A percentile compares a stretch with the other conserved stretches of the same genome.
These are phyloP conservation scores for Botrytis paeoniae DNA, from an alignment of 2,329 filamentous ascomycete species.

Conservation along the genomic window DNA sequence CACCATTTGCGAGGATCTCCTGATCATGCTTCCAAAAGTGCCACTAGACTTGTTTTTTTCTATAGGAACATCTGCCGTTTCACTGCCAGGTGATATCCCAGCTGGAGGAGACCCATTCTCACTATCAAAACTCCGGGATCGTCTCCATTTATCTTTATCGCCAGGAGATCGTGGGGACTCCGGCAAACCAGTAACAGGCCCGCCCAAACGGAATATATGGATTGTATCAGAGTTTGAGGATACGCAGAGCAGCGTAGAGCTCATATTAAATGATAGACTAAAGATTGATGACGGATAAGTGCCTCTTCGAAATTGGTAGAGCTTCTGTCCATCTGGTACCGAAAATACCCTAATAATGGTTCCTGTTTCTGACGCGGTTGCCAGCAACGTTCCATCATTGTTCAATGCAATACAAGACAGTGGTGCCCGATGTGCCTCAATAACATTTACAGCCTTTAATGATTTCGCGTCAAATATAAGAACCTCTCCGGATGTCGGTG, in stretches of 20 bases:
- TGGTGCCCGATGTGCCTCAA: conserved; percentile 90
- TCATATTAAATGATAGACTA: conserved; percentile 98
- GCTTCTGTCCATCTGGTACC: conserved; percentile 83
- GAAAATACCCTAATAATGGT: conserved; percentile 97
- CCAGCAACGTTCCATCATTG: conserved; percentile 84
- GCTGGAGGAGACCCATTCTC: conserved; percentile 49
- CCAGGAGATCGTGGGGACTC: conserved; percentile 38
- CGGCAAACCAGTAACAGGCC: conserved; percentile 41
- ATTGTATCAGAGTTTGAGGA: conserved; percentile 96
- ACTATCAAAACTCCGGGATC: conserved; percentile 52
- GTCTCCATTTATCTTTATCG: conserved; percentile 31
- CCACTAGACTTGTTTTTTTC: conserved; percentile 58
- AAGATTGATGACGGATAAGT: conserved; percentile 95
- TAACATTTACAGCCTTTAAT: conserved; percentile 88
- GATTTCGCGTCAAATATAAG: conserved; percentile 88
- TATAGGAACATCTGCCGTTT: conserved; percentile 32
- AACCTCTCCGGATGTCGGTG: conserved; percentile 86
- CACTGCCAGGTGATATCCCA: conserved; percentile 35
- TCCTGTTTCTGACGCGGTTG: conserved; percentile 94
- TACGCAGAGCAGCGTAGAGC: conserved; percentile 87
- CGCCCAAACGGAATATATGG: conserved; percentile 83
- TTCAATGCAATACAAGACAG: conserved; percentile 89
- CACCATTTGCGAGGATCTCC: conserved; percentile 93
- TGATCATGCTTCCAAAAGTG: conserved; percentile 83
- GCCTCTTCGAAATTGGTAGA: conserved; percentile 93